Evolutionary conservation across 495 filamentous ascomycete genomes (phyloP), one percentile per base, ranked within the genome.

Genomic region (Sporormia fimetaria): DNA sequence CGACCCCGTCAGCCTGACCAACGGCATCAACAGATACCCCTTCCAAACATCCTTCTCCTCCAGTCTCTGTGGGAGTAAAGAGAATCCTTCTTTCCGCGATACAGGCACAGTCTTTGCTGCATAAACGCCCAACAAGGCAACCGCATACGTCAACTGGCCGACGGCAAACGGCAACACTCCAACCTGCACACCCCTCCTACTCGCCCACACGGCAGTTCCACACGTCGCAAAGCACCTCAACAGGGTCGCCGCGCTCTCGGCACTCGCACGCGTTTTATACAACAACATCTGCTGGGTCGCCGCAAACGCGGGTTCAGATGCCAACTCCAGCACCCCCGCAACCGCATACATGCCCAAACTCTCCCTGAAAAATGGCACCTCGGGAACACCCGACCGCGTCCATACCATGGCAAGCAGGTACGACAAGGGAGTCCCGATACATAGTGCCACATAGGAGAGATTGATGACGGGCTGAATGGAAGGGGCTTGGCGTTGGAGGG

Each of bases 121-220:
- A 38, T 95, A 96, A 7, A 87, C 73, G 24, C 61, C 57, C 1
- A 85, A 61, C 11, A 96, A 62, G 3, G 71, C 63, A 6, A 71
- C 24, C 2, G 84, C 77, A 62, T 94, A 93, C 27, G 63, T 69
- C n/a, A 85, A 52, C 61, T 96, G 83, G 8, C 92, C 92, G 16
- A 87, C 52, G 0, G 87, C 92, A 60, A 96, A 98, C 1, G 88
- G 87, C 23, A 98, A 57, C 4, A 85, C 76, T 3, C 90, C 88
- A 9, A 81, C 40, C 32, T 78, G 67, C 23, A 52, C 40, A 1
- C 65, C 54, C 3, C 51, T 46, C 32, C 45, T 59, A 33, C 67
- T 62, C 4, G 71, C 74, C 67, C 71, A 80, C 7, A 80, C 62
- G 15, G 75, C 83, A 4, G 64, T 39, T 0, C 63, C 70, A 44